phyloP scores from a whole-genome alignment of 78 protist genomes.

The Polysphondylium violaceum region DNA sequence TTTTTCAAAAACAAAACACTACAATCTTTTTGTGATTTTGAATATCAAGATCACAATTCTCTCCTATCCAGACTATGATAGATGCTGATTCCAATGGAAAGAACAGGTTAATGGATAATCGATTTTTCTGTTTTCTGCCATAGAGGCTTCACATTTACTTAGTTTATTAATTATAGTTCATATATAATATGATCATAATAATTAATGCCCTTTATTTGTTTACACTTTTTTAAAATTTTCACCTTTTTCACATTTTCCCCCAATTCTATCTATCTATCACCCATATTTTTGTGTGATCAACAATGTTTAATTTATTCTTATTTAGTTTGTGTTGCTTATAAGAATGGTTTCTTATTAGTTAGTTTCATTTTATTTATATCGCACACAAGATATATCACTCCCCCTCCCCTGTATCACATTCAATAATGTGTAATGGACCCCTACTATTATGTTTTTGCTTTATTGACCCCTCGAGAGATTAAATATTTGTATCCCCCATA shows the following conservation, averaged over 20 bases:
- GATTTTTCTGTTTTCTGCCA: conserved; percentile 77
- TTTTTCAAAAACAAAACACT: not conserved
- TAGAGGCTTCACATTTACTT: conserved; percentile 35
- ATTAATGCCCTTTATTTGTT: not conserved
- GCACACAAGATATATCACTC: no score
- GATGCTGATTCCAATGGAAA: conserved; percentile 65
- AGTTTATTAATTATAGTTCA: conserved; percentile 37
- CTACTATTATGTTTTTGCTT: no score
- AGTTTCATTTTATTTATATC: no score
- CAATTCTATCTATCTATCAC: not conserved
- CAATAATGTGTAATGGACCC: no score
- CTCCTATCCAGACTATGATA: conserved; percentile 30
- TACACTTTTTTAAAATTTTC: not conserved
- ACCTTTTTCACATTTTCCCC: no score
- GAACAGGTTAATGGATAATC: conserved; percentile 82
- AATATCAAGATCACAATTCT: conserved; percentile 11
- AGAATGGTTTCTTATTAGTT: no score
- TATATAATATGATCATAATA: conserved; percentile 11
- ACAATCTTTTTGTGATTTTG: not conserved
- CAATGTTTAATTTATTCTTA: no score
- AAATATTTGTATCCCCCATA: no score
- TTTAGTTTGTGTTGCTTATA: no score
- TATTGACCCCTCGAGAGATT: no score
- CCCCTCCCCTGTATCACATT: no score
- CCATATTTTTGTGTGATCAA: not conserved